These are phyloP conservation scores for Diplogelasinospora grovesii DNA, from an alignment of 495 filamentous ascomycete genomes.

Conservation along the genomic window DNA sequence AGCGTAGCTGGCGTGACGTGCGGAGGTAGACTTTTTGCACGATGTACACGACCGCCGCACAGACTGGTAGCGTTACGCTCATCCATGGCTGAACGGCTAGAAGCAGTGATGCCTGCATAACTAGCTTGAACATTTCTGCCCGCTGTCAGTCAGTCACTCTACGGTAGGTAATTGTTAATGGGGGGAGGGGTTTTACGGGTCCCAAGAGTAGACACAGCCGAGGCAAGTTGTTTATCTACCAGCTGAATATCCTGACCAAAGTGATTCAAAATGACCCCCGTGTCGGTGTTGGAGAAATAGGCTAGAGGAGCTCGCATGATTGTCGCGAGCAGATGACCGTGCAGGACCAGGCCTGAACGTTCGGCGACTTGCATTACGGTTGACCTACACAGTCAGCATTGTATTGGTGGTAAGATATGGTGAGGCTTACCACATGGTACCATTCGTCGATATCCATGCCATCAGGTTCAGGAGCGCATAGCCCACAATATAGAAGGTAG, in stretches of 20 bases:
- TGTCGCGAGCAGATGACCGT: constrained; percentile 13
- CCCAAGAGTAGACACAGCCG: constrained; percentile 16
- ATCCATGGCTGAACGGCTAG: constrained; percentile 40
- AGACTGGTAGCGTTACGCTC: constrained; percentile 26
- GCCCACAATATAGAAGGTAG: constrained; percentile 21
- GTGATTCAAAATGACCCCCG: constrained; percentile 22
- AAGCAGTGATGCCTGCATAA: constrained; percentile 32
- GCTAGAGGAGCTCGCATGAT: constrained; percentile 17
- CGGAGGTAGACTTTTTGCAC: constrained; percentile 57
- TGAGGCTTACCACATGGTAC: constrained; percentile 19
- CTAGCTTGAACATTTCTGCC: constrained; percentile 24
- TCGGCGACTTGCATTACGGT: not conserved
- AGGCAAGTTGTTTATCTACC: constrained; percentile 47
- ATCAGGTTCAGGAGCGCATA: constrained; percentile 22
- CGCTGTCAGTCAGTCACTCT: not conserved
- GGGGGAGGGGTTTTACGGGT: constrained; percentile 7
- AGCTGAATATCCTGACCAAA: constrained; percentile 58
- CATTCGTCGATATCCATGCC: constrained; percentile 26
- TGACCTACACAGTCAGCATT: constrained; percentile 2
- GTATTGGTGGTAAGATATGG: too few species aligned
- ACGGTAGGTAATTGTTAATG: not conserved
- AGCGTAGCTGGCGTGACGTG: constrained; percentile 57
- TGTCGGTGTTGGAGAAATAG: constrained; percentile 21
- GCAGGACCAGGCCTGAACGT: not conserved
- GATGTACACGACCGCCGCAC: constrained; percentile 34